phyloP scores from a whole-genome alignment of 78 protist species.

The Kipferlia bialata region DNA sequence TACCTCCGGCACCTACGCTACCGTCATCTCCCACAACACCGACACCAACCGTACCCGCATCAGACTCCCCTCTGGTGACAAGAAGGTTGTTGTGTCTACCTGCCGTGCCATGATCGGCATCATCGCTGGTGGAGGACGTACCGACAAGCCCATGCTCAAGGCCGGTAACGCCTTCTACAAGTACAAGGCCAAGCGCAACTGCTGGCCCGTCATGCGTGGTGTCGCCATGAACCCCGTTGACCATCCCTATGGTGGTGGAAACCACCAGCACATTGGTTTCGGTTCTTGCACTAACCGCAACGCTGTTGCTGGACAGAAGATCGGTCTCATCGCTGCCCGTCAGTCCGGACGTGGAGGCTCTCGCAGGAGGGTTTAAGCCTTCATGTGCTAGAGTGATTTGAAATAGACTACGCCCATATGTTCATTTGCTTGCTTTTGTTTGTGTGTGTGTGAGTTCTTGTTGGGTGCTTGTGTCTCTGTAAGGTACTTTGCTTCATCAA shows the following conservation, averaged over 20 bases:
- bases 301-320: constrained; percentile 87
- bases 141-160: constrained; percentile 97
- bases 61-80: constrained; percentile 87
- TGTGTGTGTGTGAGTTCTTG: no score
- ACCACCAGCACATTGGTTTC: constrained; percentile 98
- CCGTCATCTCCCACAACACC: constrained; percentile 78
- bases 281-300: constrained; percentile 77
- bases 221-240: constrained; percentile 94
- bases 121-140: constrained; percentile 97
- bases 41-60: constrained; percentile 81
- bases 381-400: no score
- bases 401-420: no score
- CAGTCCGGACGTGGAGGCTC: no score
- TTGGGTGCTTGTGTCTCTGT: no score
- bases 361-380: no score
- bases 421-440: no score
- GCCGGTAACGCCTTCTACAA: constrained; percentile 95
- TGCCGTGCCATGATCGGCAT: constrained; percentile 95
- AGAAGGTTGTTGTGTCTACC: constrained; percentile 65
- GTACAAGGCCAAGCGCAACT: constrained; percentile 87
- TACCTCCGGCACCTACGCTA: constrained; percentile 88
- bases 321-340: constrained; percentile 97
- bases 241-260: constrained; percentile 97
- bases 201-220: constrained; percentile 97
- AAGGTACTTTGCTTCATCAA: no score